These are phyloP conservation scores for Tulasnella sp. DNA, from an alignment of 768 basidiomycete genomes.

Conservation along the genomic window DNA sequence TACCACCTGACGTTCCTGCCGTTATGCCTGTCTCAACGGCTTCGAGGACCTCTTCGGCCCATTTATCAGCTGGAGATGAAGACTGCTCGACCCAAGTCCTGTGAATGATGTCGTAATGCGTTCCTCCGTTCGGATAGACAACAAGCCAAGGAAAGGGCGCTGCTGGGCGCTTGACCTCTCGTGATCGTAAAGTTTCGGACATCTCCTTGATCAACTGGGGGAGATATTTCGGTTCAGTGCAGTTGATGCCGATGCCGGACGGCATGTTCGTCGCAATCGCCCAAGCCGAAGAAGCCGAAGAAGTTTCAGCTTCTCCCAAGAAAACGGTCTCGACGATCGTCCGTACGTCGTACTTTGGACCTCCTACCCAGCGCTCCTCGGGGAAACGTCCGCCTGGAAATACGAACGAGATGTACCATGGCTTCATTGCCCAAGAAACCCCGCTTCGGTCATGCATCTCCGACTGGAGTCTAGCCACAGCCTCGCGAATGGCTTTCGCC, in stretches of 20 bases:
- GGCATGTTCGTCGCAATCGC: constrained; percentile 29
- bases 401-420: constrained; percentile 70
- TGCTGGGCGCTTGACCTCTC: constrained; percentile 1
- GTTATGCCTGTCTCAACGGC: constrained; percentile 26
- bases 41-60: constrained; percentile 34
- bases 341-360: constrained; percentile 28
- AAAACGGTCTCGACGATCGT: constrained; percentile 36
- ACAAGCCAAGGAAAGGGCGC: constrained; percentile 47
- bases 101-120: constrained; percentile 43
- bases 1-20: neutral
- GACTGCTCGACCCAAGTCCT: constrained; percentile 37
- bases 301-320: constrained; percentile 5
- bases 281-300: constrained; percentile 23
- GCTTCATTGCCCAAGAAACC: constrained; percentile 36
- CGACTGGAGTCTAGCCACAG: constrained; percentile 40
- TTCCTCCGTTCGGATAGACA: constrained; percentile 65
- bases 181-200: constrained; percentile 23
- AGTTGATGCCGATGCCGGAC: constrained; percentile 65
- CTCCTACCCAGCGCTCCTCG: constrained; percentile 18
- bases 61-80: constrained; percentile 27
- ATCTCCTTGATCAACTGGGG: constrained; percentile 37
- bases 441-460: constrained; percentile 24
- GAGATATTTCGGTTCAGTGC: constrained; percentile 47
- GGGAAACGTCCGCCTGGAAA: constrained; percentile 30
- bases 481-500: constrained; percentile 53